These are phyloP conservation scores for Meyerozyma guilliermondii DNA, from an alignment of 1,139 yeast species.

Conservation along the genomic window DNA sequence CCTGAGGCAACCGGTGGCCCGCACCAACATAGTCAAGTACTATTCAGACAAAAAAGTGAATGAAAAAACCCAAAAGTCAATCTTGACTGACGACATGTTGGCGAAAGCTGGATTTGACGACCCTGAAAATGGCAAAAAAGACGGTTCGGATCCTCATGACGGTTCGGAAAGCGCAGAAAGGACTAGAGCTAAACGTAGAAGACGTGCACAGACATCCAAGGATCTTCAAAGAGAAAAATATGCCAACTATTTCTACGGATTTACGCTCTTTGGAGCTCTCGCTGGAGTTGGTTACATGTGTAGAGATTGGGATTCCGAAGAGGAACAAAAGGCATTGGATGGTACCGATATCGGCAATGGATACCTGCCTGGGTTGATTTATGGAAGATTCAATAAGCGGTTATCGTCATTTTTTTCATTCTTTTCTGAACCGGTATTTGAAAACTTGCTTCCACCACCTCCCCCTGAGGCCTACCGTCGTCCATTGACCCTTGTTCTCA, in stretches of 20 bases:
- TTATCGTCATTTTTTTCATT: constrained; percentile 71
- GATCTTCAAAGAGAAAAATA: constrained; percentile 52
- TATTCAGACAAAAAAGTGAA: constrained; percentile 23
- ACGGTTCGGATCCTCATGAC: constrained; percentile 4
- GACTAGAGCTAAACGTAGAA: constrained; percentile 38
- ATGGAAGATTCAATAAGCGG: constrained; percentile 66
- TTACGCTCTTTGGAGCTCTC: constrained; percentile 53
- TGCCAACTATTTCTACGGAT: constrained; percentile 65
- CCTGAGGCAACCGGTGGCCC: constrained; percentile 1
- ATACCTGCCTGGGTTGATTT: constrained; percentile 60
- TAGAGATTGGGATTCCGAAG: constrained; percentile 84
- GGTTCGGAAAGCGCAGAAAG: constrained; percentile 10
- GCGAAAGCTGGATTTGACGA: constrained; percentile 70
- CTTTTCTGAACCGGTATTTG: constrained; percentile 92
- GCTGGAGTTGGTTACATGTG: constrained; percentile 72
- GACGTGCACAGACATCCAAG: constrained; percentile 59
- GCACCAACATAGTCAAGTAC: neutral
- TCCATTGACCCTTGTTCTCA: constrained; percentile 83
- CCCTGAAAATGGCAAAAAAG: constrained; percentile 10
- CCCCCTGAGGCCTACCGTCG: constrained; percentile 91
- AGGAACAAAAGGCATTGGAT: constrained; percentile 50
- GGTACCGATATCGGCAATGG: constrained; percentile 62
- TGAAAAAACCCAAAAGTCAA: constrained; percentile 39
- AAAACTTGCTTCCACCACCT: constrained; percentile 78
- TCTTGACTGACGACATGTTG: constrained; percentile 76